Base-by-base conservation (phyloP, 139 green algal species). In the Tetraselmis chui region DNA sequence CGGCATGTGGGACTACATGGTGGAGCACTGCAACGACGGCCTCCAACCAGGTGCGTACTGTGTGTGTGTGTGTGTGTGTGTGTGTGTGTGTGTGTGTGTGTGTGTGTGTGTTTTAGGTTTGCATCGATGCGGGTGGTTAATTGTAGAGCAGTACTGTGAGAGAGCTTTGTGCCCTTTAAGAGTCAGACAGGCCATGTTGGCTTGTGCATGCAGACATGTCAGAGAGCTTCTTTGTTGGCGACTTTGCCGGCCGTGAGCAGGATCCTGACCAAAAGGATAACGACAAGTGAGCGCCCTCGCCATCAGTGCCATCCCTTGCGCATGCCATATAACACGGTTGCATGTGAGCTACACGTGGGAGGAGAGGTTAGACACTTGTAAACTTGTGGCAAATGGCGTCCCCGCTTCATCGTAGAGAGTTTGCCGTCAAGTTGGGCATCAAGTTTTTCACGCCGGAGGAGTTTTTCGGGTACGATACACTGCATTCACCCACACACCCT, bases 1-100 rank as follows among this genome's bases (percentile, higher is more conserved):
- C 0, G 89, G 89, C 77, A 96, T 96, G 93, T 96, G 93, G 93
- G 76, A 91, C 2, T 92, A 86, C 82, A 89, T 95, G 67, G 79
- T 88, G 23, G n/a, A 86, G 24, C 78, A 91, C 32, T 80, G 81
- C 79, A 95, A 95, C 74, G 84, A 81, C 26, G 91, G 89, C 1
- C 45, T 91, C 26, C 23, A 82, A 29, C 88, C 90, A 79, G 86
- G 89, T 91, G 27, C n/a, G n/a, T n/a, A n/a, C n/a, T n/a, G n/a
- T n/a, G n/a, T n/a, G n/a, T n/a, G n/a, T n/a, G n/a, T n/a, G n/a
- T n/a, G n/a, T n/a, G n/a, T n/a, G n/a, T n/a, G n/a, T n/a, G n/a
- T n/a, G n/a, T n/a, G n/a, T n/a, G n/a, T n/a, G n/a, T n/a, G n/a
- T n/a, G n/a, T n/a, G n/a, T n/a, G n/a, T n/a, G n/a, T n/a, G n/a